A percentile compares a stretch with the other conserved stretches of the same genome.
These are phyloP conservation scores for Podila clonocystis DNA, from an alignment of 192 early-diverging fungal genomes.

Conservation along the genomic window DNA sequence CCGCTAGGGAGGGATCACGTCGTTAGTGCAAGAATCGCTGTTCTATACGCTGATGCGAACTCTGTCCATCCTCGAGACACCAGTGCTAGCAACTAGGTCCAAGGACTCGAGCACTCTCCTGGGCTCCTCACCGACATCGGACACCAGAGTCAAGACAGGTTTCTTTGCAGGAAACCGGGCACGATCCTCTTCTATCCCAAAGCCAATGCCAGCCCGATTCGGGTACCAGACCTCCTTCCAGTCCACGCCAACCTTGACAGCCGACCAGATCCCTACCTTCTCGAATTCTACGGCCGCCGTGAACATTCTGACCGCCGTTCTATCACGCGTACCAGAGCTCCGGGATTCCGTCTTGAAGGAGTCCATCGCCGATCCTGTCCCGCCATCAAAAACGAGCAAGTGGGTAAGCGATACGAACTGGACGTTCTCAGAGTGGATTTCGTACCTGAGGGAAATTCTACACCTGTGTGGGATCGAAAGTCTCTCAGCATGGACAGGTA, in stretches of 20 bases:
- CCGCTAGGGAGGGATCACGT: conserved; percentile 24
- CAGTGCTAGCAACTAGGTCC: not conserved
- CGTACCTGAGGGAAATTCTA: conserved; percentile 36
- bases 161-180: conserved; percentile 23
- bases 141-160: conserved; percentile 15
- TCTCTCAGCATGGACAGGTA: not conserved
- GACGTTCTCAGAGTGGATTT: conserved; percentile 33
- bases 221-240: conserved; percentile 7
- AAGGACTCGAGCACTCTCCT: not conserved
- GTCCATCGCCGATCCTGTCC: conserved; percentile 19
- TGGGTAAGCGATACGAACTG: not conserved
- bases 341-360: conserved; percentile 26
- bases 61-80: conserved; percentile 29
- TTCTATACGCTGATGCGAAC: conserved; percentile 39
- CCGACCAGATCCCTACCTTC: conserved; percentile 37
- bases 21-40: conserved; percentile 8
- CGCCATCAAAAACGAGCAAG: not conserved
- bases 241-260: conserved; percentile 6
- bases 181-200: conserved; percentile 40
- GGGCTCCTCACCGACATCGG: not conserved
- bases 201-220: conserved; percentile 16
- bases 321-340: conserved; percentile 26
- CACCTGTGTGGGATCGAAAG: conserved; percentile 32
- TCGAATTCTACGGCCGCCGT: conserved; percentile 30
- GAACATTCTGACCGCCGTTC: conserved; percentile 18